Conservation (phyloP, 2,329 filamentous ascomycete genomes). For the Paracoccidioides lutzii region DNA sequence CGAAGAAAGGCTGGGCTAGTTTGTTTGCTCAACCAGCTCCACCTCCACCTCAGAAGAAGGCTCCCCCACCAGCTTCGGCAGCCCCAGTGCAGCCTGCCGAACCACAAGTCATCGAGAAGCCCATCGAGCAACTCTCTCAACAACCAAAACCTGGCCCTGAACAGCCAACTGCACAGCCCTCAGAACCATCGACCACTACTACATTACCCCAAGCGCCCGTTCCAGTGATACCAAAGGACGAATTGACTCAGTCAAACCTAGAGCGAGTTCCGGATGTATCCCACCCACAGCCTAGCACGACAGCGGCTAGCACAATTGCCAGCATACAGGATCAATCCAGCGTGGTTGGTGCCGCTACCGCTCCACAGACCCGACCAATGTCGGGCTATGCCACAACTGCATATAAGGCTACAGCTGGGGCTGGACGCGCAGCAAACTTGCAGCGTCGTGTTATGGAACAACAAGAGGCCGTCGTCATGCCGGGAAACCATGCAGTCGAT, state of each 20-base stretch:
- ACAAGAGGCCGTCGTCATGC: slow-evolving; percentile 96
- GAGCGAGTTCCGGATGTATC: slow-evolving; percentile 80
- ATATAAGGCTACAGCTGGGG: slow-evolving; percentile 52
- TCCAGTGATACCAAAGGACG: slow-evolving; percentile 56
- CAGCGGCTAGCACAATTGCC: slow-evolving; percentile 75
- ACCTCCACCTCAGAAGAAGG: slow-evolving; percentile 36
- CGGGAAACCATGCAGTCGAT: slow-evolving; percentile 88
- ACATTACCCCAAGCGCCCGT: slow-evolving; percentile 31
- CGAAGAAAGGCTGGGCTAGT: slow-evolving; percentile 52
- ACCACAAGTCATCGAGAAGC: slow-evolving; percentile 25
- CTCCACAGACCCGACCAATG: slow-evolving; percentile 42
- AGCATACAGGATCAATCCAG: slow-evolving; percentile 69
- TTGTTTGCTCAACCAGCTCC: slow-evolving; percentile 56
- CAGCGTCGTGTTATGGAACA: slow-evolving; percentile 84
- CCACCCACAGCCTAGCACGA: slow-evolving; percentile 61
- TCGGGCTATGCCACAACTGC: slow-evolving; percentile 71
- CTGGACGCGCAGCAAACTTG: slow-evolving; percentile 61
- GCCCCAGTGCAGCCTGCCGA: slow-evolving; percentile 18
- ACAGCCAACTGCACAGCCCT: slow-evolving; percentile 27
- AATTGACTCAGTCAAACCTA: slow-evolving; percentile 82
- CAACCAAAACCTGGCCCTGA: slow-evolving; percentile 14
- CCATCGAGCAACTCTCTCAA: slow-evolving; percentile 9
- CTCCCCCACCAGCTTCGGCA: slow-evolving; percentile 29
- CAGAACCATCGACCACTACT: slow-evolving; percentile 25
- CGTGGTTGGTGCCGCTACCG: slow-evolving; percentile 44